phyloP scores from a whole-genome alignment of 805 yeast species.

The Torulaspora quercuum region DNA sequence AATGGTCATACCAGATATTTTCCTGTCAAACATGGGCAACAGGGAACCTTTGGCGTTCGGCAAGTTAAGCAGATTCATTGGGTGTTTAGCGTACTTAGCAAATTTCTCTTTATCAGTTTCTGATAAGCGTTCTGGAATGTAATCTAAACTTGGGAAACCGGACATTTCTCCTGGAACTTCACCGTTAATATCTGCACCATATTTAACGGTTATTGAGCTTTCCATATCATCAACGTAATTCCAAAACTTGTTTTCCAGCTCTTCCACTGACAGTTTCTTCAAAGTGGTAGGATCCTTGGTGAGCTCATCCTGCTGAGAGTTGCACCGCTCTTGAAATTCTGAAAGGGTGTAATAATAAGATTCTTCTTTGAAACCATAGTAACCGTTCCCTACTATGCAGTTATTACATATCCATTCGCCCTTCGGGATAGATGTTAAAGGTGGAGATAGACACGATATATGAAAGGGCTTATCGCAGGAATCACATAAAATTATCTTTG shows the following conservation, averaged over 20 bases:
- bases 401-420: constrained; percentile 77
- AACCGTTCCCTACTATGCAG: constrained; percentile 84
- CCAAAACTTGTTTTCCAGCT: constrained; percentile 71
- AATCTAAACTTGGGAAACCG: constrained; percentile 62
- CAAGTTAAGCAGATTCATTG: constrained; percentile 71
- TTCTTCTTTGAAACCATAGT: constrained; percentile 79
- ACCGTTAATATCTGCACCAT: constrained; percentile 84
- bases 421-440: constrained; percentile 49
- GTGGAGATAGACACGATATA: constrained; percentile 60
- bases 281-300: constrained; percentile 36
- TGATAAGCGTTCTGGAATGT: constrained; percentile 23
- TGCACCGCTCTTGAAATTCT: constrained; percentile 58
- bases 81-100: constrained; percentile 49
- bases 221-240: constrained; percentile 41
- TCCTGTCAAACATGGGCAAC: constrained; percentile 58
- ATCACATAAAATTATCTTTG: constrained; percentile 58
- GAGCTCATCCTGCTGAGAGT: constrained; percentile 43
- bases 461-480: constrained; percentile 73
- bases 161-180: constrained; percentile 60
- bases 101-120: constrained; percentile 23
- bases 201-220: constrained; percentile 57
- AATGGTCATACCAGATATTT: constrained; percentile 87
- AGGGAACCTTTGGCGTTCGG: constrained; percentile 70
- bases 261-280: constrained; percentile 36
- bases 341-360: constrained; percentile 51